Conservation (phyloP, 1,139 yeast species). For the Magnusiomyces clavatus region DNA sequence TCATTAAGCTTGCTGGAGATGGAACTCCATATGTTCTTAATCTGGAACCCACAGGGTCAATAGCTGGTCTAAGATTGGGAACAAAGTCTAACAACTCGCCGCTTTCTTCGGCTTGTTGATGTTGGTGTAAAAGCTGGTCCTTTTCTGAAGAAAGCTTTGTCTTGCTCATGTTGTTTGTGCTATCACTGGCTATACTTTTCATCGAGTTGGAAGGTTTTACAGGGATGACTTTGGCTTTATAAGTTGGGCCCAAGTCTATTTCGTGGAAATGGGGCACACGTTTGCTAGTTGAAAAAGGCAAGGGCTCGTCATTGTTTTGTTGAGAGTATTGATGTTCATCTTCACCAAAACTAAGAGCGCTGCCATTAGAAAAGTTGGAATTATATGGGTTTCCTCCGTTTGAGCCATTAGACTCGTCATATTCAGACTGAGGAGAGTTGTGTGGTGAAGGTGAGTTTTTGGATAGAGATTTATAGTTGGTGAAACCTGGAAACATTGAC, state of each 20-base stretch:
- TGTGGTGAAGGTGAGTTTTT: not conserved
- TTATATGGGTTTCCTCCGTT: too few species aligned
- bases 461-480: slow-evolving; percentile 10
- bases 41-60: slow-evolving; percentile 14
- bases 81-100: slow-evolving; percentile 14
- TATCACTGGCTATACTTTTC: not conserved
- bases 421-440: not conserved
- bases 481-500: slow-evolving; percentile 15
- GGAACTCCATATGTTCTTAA: slow-evolving; percentile 11
- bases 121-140: not conserved
- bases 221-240: slow-evolving; percentile 14
- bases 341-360: not conserved
- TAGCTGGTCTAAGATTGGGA: slow-evolving; percentile 13
- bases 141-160: not conserved
- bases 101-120: not conserved
- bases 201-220: slow-evolving; percentile 3
- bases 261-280: slow-evolving; percentile 11
- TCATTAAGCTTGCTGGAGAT: slow-evolving; percentile 11
- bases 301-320: not conserved
- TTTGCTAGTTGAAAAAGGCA: slow-evolving; percentile 1
- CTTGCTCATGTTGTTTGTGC: not conserved
- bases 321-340: not conserved
- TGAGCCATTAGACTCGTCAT: not conserved
- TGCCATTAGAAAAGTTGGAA: not conserved
- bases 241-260: slow-evolving; percentile 12